Conservation (phyloP, 495 filamentous ascomycete genomes). For the Neurospora pannonica region DNA sequence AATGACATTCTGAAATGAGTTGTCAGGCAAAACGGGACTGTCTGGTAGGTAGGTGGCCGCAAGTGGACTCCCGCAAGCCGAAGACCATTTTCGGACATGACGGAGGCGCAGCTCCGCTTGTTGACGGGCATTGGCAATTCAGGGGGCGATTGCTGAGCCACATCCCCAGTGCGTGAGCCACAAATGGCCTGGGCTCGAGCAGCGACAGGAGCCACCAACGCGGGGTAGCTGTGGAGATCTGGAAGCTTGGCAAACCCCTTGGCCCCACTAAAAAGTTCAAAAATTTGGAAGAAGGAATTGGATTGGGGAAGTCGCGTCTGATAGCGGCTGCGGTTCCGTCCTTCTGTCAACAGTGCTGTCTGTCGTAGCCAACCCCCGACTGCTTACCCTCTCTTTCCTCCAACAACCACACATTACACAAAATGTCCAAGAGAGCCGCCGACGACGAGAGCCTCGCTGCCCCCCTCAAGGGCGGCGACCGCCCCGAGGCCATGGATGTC, state of each 20-base stretch:
- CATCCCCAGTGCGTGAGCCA: background rate
- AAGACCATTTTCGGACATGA: background rate
- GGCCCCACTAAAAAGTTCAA: slow-evolving; percentile 23
- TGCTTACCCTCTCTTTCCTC: background rate
- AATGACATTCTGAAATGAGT: background rate
- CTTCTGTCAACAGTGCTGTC: background rate
- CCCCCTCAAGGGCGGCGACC: slow-evolving; percentile 60
- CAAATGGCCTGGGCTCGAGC: background rate
- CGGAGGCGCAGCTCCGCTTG: background rate
- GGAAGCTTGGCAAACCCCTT: background rate
- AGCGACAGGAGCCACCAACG: background rate
- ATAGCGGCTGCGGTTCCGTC: background rate
- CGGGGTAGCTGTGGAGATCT: background rate
- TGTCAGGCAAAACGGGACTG: background rate
- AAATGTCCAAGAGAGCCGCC: slow-evolving; percentile 65
- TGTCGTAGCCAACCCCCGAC: background rate
- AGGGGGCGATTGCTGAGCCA: background rate
- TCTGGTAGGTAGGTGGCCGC: background rate
- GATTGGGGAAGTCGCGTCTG: background rate
- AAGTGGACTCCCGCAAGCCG: background rate
- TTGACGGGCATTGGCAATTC: background rate
- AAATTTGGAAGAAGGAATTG: slow-evolving; percentile 2
- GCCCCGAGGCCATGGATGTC: slow-evolving; percentile 47
- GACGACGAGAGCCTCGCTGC: slow-evolving; percentile 41
- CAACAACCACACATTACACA: slow-evolving; percentile 9